A percentile compares a stretch with the other conserved stretches of the same genome.
Conservation (phyloP, 1,284 basidiomycete species). For the Malassezia arunalokei region DNA sequence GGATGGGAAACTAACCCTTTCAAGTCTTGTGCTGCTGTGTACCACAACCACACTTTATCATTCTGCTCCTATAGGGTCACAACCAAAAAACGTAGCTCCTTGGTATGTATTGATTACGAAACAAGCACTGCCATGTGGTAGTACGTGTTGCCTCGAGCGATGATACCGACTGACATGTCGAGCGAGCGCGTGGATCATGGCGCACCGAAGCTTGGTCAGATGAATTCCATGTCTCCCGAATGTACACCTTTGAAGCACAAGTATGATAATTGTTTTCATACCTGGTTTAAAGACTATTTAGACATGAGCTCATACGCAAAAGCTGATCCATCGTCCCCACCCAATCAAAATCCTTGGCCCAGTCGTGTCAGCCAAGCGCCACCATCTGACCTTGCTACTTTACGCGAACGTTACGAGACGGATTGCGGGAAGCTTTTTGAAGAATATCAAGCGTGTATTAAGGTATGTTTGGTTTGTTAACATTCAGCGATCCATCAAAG, state of each 20-base stretch:
- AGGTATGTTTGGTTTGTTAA: constrained; percentile 49
- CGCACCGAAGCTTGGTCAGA: constrained; percentile 13
- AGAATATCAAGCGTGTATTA: constrained; percentile 66
- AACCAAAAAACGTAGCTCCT: too few relatives aligned
- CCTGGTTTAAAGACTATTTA: constrained; percentile 89
- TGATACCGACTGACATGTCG: too few relatives aligned
- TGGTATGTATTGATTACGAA: too few relatives aligned
- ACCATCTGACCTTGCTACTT: constrained; percentile 10
- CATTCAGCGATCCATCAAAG: constrained; percentile 65
- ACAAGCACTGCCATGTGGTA: too few relatives aligned
- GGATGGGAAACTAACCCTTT: too few relatives aligned
- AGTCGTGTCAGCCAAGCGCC: not conserved
- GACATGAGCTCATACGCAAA: constrained; percentile 17
- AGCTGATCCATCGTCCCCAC: not conserved
- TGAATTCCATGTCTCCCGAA: constrained; percentile 55
- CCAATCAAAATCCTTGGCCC: constrained; percentile 47
- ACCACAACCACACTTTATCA: too few relatives aligned
- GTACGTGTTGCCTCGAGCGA: too few relatives aligned
- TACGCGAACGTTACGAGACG: constrained; percentile 54
- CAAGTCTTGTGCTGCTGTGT: too few relatives aligned
- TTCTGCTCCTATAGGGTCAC: too few relatives aligned
- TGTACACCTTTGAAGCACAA: constrained; percentile 79
- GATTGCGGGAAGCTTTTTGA: constrained; percentile 70
- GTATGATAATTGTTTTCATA: constrained; percentile 88
- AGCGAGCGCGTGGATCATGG: too few relatives aligned